Base-by-base conservation (phyloP, 768 basidiomycete species). In the Auricularia sp. region DNA sequence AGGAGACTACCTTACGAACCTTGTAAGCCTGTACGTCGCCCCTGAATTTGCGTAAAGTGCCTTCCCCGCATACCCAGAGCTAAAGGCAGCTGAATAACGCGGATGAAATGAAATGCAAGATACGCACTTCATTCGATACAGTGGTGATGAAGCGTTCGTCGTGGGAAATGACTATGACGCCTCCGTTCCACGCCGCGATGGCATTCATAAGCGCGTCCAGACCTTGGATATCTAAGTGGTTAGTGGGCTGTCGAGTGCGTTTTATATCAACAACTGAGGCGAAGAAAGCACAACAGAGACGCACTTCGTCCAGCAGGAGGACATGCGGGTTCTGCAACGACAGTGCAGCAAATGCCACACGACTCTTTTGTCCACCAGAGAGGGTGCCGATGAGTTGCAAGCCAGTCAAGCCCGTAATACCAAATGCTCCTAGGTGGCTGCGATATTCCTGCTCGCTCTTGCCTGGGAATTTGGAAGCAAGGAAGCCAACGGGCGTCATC, bases 191-290 rank as follows among this genome's bases (percentile, higher is more conserved):
- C 11, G 78, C 77, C 67, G 81, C 79, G 67, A 92, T 71, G 3
- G 92, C 97, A 3, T 81, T 75, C 88, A 98, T 97, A 63, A 98
- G 79, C 1, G 94, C 97, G 72, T 99, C 97, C 63, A 98, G 82
- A 83, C 96, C 96, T 86, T 93, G 92, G 66, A 95, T 93, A 89
- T 96, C 94, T 72, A 95, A 79, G 77, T 96, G 95, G 81, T 96
- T 96, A 70, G 93, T 94, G 64, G 94, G 94, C 88, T 42, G 13
- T 14, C 8, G 13, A 42, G 39, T 7, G 39, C 29, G n/a, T 11
- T 29, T 29, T 11, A 62, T 21, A 8, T n/a, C 36, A 4, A 7
- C 29, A 29, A 29, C 29, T 0, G 29, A 29, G 29, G 29, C 29
- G 29, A 29, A 29, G 29, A 29, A 29, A 29, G 29, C 29, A 29